Base-by-base conservation (phyloP, 2,329 filamentous ascomycete species). In the Zasmidium cellare region DNA sequence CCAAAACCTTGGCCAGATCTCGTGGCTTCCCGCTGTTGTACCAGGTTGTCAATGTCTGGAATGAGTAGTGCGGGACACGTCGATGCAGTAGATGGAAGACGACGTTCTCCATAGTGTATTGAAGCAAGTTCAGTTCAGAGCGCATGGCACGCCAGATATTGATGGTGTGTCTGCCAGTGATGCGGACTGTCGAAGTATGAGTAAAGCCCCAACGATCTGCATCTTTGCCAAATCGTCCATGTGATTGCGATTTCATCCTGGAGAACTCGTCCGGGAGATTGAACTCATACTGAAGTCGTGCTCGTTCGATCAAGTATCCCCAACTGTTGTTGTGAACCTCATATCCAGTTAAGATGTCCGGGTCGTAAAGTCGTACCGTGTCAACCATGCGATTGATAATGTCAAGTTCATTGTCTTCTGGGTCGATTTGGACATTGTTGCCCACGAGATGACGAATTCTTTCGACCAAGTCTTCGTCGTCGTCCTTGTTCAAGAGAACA, bases 121-220 rank as follows among this genome's bases (percentile, higher is more conserved):
- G 92, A 11, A 96, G 81, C 24, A 99, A 78, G 65, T 92, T 96
- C 24, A 99, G 77, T 74, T 97, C 93, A n/a, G 88, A 85, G 57
- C 91, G 85, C 92, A 99, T 97, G 0, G 92, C 92, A 67, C 93
- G 85, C 92, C 94, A 97, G 47, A 97, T 89, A 66, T 97, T 97
- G 77, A 99, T 92, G 82, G 96, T 91, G 71, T 97, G 93, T 60
- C 94, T 84, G 3, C 94, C 94, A 0, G 92, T 97, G n/a, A 99
- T 85, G 56, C 87, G 87, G 65, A 97, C 92, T 2, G 91, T 93
- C 1, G 92, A 96, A 0, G 92, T 96, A 54, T 92, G 92, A 62
- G 91, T 94, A 77, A 96, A 96, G 0, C 92, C 93, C 93, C 93
- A 97, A 63, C 86, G 84, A 72, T 97, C 92, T 51, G 86, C 86